These are phyloP conservation scores for Jaenimonas drosophilae DNA, from an alignment of 208 protist species.

Conservation along the genomic window DNA sequence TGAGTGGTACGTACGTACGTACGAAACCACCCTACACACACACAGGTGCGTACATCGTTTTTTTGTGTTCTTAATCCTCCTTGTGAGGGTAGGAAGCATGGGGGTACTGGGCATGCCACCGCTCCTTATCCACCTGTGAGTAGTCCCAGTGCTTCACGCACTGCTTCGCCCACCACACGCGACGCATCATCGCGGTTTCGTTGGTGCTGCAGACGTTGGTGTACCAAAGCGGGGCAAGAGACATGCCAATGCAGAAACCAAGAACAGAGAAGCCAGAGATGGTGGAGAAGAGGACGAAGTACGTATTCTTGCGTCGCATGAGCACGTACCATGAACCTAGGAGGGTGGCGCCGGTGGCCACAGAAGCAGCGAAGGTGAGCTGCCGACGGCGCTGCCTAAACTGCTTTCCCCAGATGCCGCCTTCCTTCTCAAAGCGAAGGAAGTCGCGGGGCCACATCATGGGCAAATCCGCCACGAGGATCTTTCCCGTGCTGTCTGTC, in stretches of 20 bases:
- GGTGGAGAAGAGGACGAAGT: slow-evolving; percentile 73
- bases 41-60: neutral
- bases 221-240: slow-evolving; percentile 54
- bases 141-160: slow-evolving; percentile 87
- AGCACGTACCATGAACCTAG: slow-evolving; percentile 53
- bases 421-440: slow-evolving; percentile 72
- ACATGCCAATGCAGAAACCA: slow-evolving; percentile 70
- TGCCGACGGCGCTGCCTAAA: slow-evolving; percentile 67
- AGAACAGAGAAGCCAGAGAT: slow-evolving; percentile 71
- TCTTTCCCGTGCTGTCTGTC: slow-evolving; percentile 17
- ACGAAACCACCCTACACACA: neutral
- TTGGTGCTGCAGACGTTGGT: slow-evolving; percentile 76
- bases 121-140: slow-evolving; percentile 54
- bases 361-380: slow-evolving; percentile 45
- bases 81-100: slow-evolving; percentile 32
- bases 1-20: too few species aligned
- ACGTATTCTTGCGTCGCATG: slow-evolving; percentile 58
- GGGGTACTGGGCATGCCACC: slow-evolving; percentile 57
- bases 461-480: slow-evolving; percentile 74
- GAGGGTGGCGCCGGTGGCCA: slow-evolving; percentile 25
- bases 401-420: slow-evolving; percentile 76
- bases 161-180: slow-evolving; percentile 90
- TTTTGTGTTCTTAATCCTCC: slow-evolving; percentile 21
- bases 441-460: slow-evolving; percentile 86
- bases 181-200: slow-evolving; percentile 88